Evolutionary conservation across 345 rosid genomes (phyloP), one percentile per base, ranked within the genome.

Genomic region (Pistacia atlantica): DNA sequence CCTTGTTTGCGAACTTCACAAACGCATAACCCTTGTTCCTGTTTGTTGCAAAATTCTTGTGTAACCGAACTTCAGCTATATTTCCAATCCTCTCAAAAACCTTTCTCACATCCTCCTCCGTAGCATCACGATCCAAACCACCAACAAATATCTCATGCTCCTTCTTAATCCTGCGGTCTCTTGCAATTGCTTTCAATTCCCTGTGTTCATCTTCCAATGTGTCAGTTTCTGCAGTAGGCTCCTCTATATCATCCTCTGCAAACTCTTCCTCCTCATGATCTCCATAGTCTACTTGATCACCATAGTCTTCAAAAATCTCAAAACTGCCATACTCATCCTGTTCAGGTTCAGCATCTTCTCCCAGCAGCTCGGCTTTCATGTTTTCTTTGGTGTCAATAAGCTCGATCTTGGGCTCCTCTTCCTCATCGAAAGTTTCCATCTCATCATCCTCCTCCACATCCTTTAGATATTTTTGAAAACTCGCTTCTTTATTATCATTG

Each of bases 11-110:
- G 83, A 84, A 90, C 85, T 83, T 88, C 79, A 90, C 90, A 78
- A 90, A 86, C 61, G 93, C 93, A 83, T 85, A 90, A 20, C 93
- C 90, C 73, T 84, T 88, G n/a, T 82, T 90, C 80, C 78, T 88
- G 63, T 80, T 85, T 7, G 81, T 85, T 37, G 85, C 64, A 54
- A 80, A 80, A 80, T 85, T 75, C 75, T 52, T 85, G 83, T 85
- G 87, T 78, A 90, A 45, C 55, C 90, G 79, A 68, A 90, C 87
- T 75, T 88, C 94, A 74, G 84, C 82, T 33, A 88, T 85, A 73
- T 88, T 83, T 66, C 90, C 92, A 71, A 90, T 83, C 75, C 79
- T 81, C 86, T 85, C 86, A 82, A 90, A 88, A 74, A 83, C 87
- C 80, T 66, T 80, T 74, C 73, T 87, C 83, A 90, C 80, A 69